Conservation (phyloP, 2,329 filamentous ascomycete genomes). For the Akanthomyces muscarius region DNA sequence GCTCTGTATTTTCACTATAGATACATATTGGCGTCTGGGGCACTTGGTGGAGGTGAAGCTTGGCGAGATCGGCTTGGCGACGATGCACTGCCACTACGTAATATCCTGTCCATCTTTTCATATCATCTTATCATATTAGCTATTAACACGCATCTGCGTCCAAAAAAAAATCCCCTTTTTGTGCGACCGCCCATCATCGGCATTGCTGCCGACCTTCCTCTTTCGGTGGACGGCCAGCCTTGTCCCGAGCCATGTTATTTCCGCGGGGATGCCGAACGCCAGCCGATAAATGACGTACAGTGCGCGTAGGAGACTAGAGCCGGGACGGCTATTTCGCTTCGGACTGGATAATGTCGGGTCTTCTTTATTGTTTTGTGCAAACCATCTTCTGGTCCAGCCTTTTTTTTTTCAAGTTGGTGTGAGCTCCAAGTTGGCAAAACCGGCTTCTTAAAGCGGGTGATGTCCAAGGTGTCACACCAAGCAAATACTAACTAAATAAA, state of each 20-base stretch:
- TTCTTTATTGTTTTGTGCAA: not conserved
- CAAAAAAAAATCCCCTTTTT: no score
- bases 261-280: not conserved
- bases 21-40: not conserved
- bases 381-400: no score
- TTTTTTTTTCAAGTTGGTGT: no score
- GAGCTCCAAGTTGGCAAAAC: no score
- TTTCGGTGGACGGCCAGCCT: not conserved
- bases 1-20: no score
- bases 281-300: not conserved
- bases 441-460: no score
- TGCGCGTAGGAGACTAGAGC: not conserved
- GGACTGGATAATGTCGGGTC: not conserved
- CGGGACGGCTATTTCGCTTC: no score
- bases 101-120: not conserved
- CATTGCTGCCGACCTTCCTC: not conserved
- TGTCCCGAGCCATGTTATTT: not conserved
- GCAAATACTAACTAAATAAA: no score
- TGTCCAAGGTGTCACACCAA: no score
- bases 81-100: not conserved
- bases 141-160: not conserved
- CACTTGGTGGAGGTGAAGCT: not conserved
- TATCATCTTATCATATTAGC: not conserved
- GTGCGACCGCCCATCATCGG: not conserved
- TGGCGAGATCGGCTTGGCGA: slow-evolving; percentile 4